Evolutionary conservation across 1,284 basidiomycete species (phyloP), one percentile per base, ranked within the genome.

Genomic region (Tausonia pullulans): DNA sequence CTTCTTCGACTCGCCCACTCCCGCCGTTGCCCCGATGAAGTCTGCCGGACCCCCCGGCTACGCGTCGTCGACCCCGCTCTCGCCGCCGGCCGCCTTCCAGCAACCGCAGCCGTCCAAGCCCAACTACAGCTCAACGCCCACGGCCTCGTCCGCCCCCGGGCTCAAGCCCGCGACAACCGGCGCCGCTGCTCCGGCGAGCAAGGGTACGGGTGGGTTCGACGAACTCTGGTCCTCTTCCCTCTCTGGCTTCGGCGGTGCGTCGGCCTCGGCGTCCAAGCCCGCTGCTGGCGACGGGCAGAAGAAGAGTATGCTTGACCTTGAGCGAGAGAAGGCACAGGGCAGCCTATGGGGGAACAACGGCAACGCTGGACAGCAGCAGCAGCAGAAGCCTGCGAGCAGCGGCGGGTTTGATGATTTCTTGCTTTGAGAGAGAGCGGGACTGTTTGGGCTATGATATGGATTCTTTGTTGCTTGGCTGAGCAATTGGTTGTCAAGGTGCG

Each of bases 171-270:
- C 65, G 5, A 67, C 62, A 11, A 56, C 68, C 48, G 69, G 70
- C 9, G 69, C 73, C 4, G 60, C 48, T 27, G 5, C 62, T 14
- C 27, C 27, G 27, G 27, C 27, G 27, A 48, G 13, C 11, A 50
- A 54, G 7, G 63, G 51, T n/a, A 48, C 53, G 4, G 71, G 71
- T 46, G 74, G 73, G 62, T 97, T 97, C 72, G 94, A 95, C 70
- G 93, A 97, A 73, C 77, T 97, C 67, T 97, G 90, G 89, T 83
- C 83, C 16, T 81, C 92, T 78, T 90, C 88, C 1, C 81, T 95
- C 27, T 87, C 87, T 46, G 73, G 78, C 3, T 60, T 72, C 72
- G 66, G 74, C 43, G 67, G 66, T n/a, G 53, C 50, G 27, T 27
- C 27, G 27, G 67, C 67, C 48, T 62, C 72, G 7, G 62, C 72